phyloP scores from a whole-genome alignment of 768 basidiomycete genomes.

The Tricholoma saponaceum region DNA sequence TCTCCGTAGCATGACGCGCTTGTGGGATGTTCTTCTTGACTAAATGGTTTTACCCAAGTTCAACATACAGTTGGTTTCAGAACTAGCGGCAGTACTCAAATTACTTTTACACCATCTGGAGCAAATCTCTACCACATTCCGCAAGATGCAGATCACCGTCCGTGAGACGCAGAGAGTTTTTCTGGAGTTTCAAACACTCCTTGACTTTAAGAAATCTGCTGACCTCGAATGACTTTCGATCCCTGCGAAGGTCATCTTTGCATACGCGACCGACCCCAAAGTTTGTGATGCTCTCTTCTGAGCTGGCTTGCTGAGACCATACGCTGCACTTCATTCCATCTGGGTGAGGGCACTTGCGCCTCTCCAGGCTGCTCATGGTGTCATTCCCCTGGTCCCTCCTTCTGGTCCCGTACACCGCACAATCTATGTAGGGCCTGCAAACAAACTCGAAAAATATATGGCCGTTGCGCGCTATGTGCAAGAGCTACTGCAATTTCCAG shows the following conservation, averaged over 20 bases:
- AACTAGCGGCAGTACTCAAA: neutral
- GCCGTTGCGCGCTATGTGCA: neutral
- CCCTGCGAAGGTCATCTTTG: neutral
- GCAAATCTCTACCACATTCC: neutral
- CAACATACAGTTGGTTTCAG: neutral
- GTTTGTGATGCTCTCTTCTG: conserved; percentile 1
- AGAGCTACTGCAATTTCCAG: neutral
- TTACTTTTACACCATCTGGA: neutral
- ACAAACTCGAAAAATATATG: neutral
- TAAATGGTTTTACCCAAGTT: neutral
- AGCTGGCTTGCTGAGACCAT: neutral
- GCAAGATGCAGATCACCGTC: neutral
- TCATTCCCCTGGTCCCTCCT: neutral
- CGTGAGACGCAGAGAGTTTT: neutral
- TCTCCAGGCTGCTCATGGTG: neutral
- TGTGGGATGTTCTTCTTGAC: no score
- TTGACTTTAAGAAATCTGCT: neutral
- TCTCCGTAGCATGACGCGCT: no score
- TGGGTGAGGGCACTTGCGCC: neutral
- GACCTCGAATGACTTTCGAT: neutral
- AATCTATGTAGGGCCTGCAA: neutral
- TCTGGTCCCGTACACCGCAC: neutral
- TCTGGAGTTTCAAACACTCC: neutral
- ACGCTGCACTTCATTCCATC: neutral
- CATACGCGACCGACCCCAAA: neutral